A percentile compares a stretch with the other conserved stretches of the same genome.
Conservation (phyloP, 139 green algal species). For the Nannochloris sp. region DNA sequence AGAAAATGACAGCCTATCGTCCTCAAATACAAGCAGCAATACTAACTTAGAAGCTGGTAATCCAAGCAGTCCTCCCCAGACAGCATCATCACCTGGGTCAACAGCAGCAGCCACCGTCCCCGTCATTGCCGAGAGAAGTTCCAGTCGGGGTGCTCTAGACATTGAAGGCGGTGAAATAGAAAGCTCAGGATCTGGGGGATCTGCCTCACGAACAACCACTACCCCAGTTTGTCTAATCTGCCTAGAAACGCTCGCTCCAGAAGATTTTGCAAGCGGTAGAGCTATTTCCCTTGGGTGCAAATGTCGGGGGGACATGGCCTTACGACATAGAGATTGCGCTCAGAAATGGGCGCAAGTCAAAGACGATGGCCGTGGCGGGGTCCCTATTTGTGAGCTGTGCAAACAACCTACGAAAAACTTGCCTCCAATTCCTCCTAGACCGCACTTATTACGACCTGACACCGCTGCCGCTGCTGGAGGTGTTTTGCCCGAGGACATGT, state of each 20-base stretch:
- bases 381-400: slow-evolving; percentile 60
- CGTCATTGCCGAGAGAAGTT: no score
- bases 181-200: no score
- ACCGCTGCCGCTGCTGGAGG: background rate
- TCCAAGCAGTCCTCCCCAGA: no score
- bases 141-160: no score
- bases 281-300: slow-evolving; percentile 63
- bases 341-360: slow-evolving; percentile 77
- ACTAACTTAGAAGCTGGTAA: no score
- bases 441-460: background rate
- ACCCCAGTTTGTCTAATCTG: slow-evolving; percentile 67
- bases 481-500: background rate
- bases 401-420: slow-evolving; percentile 50
- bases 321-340: slow-evolving; percentile 69
- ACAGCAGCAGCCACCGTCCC: no score
- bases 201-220: background rate
- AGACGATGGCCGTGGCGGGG: slow-evolving; percentile 29
- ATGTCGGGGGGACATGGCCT: slow-evolving; percentile 70
- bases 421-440: slow-evolving; percentile 27
- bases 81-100: no score
- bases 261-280: slow-evolving; percentile 48
- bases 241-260: slow-evolving; percentile 55
- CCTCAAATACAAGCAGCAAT: background rate
- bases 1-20: background rate
- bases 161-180: no score